These are phyloP conservation scores for Chytridium lagenaria DNA, from an alignment of 371 early-diverging fungal species.

Conservation along the genomic window DNA sequence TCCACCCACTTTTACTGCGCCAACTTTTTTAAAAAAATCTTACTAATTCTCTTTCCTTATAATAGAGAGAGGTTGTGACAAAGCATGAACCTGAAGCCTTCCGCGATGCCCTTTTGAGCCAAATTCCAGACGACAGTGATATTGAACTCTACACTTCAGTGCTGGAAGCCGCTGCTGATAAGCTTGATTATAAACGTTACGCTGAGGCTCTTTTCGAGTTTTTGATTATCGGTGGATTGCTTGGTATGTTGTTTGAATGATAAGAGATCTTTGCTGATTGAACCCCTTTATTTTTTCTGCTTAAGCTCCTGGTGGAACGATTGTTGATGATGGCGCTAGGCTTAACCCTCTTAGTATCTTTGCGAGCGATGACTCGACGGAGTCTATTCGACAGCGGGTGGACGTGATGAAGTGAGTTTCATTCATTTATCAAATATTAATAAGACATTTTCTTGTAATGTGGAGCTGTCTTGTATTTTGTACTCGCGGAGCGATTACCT, in stretches of 20 bases:
- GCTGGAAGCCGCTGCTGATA: constrained; percentile 83
- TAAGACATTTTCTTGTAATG: constrained; percentile 21
- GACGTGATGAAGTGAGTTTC: constrained; percentile 67
- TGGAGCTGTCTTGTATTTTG: too few relatives aligned
- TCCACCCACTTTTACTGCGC: not conserved
- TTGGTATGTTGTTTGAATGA: constrained; percentile 68
- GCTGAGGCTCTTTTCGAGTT: constrained; percentile 92
- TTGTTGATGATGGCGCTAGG: constrained; percentile 78
- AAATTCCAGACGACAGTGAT: constrained; percentile 48
- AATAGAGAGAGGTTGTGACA: constrained; percentile 49
- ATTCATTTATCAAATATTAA: not conserved
- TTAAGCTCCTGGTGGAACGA: constrained; percentile 85
- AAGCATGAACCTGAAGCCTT: constrained; percentile 58
- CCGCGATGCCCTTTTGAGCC: constrained; percentile 53
- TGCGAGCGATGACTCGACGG: constrained; percentile 71
- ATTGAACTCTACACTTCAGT: constrained; percentile 75
- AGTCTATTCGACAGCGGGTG: constrained; percentile 75
- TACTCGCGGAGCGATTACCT: too few relatives aligned
- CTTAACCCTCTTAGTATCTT: constrained; percentile 88
- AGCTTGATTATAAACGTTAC: constrained; percentile 92
- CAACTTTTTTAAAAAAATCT: not conserved
- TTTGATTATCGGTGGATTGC: constrained; percentile 86
- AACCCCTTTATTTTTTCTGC: constrained; percentile 6
- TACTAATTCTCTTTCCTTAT: not conserved
- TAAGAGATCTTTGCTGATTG: not conserved